phyloP scores from a whole-genome alignment of 148 eudicot genomes.

The Salicornia ramosissima region DNA sequence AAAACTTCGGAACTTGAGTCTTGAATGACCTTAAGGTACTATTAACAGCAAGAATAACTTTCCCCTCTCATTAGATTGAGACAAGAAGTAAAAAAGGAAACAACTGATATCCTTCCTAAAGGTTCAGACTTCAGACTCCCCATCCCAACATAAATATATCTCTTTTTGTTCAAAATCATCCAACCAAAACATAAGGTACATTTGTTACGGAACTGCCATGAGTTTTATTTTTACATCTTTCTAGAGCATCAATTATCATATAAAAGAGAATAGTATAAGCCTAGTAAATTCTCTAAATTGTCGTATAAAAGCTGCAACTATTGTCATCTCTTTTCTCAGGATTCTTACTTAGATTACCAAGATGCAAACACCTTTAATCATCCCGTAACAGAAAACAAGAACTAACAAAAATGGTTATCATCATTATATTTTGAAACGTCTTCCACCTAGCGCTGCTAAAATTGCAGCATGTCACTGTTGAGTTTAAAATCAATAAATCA shows the following conservation, averaged over 20 bases:
- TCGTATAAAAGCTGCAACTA: background rate
- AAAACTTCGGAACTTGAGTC: too few species aligned
- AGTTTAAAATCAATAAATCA: background rate
- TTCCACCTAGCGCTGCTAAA: background rate
- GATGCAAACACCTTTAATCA: background rate
- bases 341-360: background rate
- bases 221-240: background rate
- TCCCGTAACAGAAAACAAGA: background rate
- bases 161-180: background rate
- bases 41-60: too few species aligned
- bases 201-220: background rate
- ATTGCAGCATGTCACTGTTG: background rate
- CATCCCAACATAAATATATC: background rate
- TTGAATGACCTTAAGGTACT: too few species aligned
- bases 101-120: background rate
- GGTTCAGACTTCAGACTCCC: background rate
- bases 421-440: background rate
- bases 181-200: background rate
- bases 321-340: background rate
- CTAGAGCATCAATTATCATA: background rate
- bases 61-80: background rate
- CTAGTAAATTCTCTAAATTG: background rate
- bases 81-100: background rate
- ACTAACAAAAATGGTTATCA: background rate
- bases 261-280: background rate